Base-by-base conservation (phyloP, 805 yeast species). In the Schwanniomyces occidentalis region DNA sequence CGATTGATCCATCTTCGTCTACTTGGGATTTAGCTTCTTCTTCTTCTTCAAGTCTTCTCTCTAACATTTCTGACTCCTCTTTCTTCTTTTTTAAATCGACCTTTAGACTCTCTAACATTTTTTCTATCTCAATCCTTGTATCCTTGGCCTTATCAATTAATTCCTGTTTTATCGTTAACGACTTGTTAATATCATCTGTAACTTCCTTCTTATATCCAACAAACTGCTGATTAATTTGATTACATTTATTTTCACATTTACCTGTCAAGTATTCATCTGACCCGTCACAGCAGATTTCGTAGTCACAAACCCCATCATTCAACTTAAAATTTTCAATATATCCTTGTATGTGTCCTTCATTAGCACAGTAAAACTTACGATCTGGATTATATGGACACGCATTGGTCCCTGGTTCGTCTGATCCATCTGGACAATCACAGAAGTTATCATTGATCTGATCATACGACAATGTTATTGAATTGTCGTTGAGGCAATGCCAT, bases 381-480 rank as follows among this genome's bases (percentile, higher is more conserved):
- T 35, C 60, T 41, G 12, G 58, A 9, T 46, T 42, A 32, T 35
- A 51, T 1, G 58, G 51, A 58, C 98, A 91, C 0, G 96, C 96
- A 24, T 82, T 66, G 1, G 98, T 91, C 0, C 97, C 97, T 0
- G 97, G 96, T 58, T 93, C 98, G 63, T 93, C 99, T 4, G 90
- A 80, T 0, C 98, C 98, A 62, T 93, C 99, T 0, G 97, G 97
- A 64, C 98, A 91, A 52, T 93, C 98, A 61, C 98, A 91, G 52
- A 73, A 82, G 48, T 89, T 84, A 58, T 93, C 97, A 56, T 91
- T 91, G 48, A 91, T 73, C 51, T 80, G 85, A 23, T 65, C 65
- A 33, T 68, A 66, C 25, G 80, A 68, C 13, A 91, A 60, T 14
- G 65, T 67, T 4, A 88, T 76, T n/a, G 76, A 73, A 0, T 93